Base-by-base conservation (phyloP, 176 grass and related monocot genomes). In the Alloteropsis semialata region DNA sequence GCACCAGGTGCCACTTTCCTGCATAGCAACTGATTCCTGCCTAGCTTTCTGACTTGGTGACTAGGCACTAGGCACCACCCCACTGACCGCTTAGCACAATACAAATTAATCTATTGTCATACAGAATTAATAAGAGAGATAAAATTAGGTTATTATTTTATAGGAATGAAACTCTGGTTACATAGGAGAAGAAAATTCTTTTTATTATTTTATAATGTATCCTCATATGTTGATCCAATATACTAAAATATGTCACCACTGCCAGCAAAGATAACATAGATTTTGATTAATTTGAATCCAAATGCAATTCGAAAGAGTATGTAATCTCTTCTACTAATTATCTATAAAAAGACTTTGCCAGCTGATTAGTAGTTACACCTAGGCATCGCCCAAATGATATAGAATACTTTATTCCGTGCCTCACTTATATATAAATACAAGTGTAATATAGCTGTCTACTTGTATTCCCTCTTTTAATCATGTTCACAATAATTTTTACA, bases 401-500 rank as follows among this genome's bases (percentile, higher is more conserved):
- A 44, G 22, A 70, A 36, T 18, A 28, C 68, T 57, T 72, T 65
- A 28, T 72, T 10, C 16, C 33, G 38, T 78, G 77, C 51, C 37
- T 88, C 60, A 8, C 22, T 10, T 72, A 24, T 65, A 58, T 27
- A 65, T 37, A 19, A 22, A 27, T 8, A 49, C 32, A 3, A 43
- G 22, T 39, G 39, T 50, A 46, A 54, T 70, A 69, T 61, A 76
- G 34, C 22, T 65, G 56, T n/a, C 30, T 82, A 55, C 28, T 81
- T 72, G 1, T 33, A 38, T 46, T 86, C 37, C 33, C 24, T 42
- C 1, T 87, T 74, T 76, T 88, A 55, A 61, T 74, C 42, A 65
- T 84, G 71, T 55, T 74, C 16, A 58, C 27, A 56, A 55, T 45
- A 70, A 85, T 15, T 85, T 91, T 87, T 80, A 69, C 89, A 99